Conservation (phyloP, 2,329 filamentous ascomycete genomes). For the Aspergillus viridinutans region DNA sequence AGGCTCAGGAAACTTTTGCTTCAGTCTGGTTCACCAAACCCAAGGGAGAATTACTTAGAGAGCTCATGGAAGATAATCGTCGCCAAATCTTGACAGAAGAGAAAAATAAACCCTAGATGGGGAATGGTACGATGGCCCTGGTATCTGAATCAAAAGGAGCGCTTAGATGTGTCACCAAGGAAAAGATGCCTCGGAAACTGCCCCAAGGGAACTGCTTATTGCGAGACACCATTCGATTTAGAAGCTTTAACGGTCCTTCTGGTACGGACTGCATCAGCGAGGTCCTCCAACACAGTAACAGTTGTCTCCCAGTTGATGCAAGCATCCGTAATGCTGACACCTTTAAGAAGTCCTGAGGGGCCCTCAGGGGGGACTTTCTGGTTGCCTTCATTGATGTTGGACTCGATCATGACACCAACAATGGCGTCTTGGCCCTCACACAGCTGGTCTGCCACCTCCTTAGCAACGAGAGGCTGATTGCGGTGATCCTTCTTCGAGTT, state of each 20-base stretch:
- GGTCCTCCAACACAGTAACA: slow-evolving; percentile 72
- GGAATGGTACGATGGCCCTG: slow-evolving; percentile 8
- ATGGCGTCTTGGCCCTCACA: slow-evolving; percentile 82
- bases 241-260: slow-evolving; percentile 54
- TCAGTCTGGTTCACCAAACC: not conserved
- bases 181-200: slow-evolving; percentile 7
- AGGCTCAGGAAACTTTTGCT: not conserved
- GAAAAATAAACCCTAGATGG: slow-evolving; percentile 5
- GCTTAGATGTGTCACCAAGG: slow-evolving; percentile 4
- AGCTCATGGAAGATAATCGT: not conserved
- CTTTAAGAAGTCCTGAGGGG: slow-evolving; percentile 72
- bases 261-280: slow-evolving; percentile 76
- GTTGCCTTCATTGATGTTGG: slow-evolving; percentile 88
- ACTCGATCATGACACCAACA: slow-evolving; percentile 98
- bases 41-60: not conserved
- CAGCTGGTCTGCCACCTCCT: slow-evolving; percentile 76
- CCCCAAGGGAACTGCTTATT: slow-evolving; percentile 13
- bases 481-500: slow-evolving; percentile 97
- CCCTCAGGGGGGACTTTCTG: slow-evolving; percentile 86
- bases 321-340: slow-evolving; percentile 91
- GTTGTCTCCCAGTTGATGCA: slow-evolving; percentile 93
- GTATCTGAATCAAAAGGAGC: slow-evolving; percentile 14
- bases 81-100: slow-evolving; percentile 3
- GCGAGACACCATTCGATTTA: slow-evolving; percentile 24
- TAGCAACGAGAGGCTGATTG: slow-evolving; percentile 92